Evolutionary conservation across 345 rosid species (phyloP), one percentile per base, ranked within the genome.

Genomic region (Boechera divaricarpa): DNA sequence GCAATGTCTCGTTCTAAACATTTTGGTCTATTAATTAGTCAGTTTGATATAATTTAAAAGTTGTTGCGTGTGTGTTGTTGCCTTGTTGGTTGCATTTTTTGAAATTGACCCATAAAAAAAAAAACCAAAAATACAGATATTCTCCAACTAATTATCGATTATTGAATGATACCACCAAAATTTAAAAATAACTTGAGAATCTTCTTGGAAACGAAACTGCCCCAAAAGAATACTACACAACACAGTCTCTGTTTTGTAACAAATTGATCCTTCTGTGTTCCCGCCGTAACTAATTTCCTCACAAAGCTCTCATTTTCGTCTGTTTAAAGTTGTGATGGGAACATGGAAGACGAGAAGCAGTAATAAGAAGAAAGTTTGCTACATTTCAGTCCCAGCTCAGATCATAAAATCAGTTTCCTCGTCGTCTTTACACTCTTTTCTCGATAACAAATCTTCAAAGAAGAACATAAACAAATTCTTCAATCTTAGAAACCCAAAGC

Each of bases 341-440:
- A 75, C 69, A 68, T 69, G 82, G 41, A 82, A 83, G 77, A 77
- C 65, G 55, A 68, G 62, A 16, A 49, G 15, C 24, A 72, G 59
- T 44, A 11, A 73, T 21, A 83, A 68, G 83, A 87, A 81, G 76
- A 85, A 81, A 70, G 33, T 79, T 47, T 76, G 79, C 32, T 89
- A 82, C 85, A 87, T 89, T 52, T 79, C 86, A 4, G 90, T 89
- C 31, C 88, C 90, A 21, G 81, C 90, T 69, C 89, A 82, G 75
- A 82, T 87, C 60, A 87, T 86, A 33, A 83, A 73, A 56, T 79
- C 87, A 18, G 61, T 85, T 21, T 85, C 94, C 18, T 90, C 93
- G 62, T 85, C 88, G 57, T 86, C 92, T 16, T 79, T 86, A 55
- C 87, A 86, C 31, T 77, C 85, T 24, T 88, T 90, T 61, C 86